Conservation (phyloP, 2,329 filamentous ascomycete species). For the Cladorrhinum sp. region DNA sequence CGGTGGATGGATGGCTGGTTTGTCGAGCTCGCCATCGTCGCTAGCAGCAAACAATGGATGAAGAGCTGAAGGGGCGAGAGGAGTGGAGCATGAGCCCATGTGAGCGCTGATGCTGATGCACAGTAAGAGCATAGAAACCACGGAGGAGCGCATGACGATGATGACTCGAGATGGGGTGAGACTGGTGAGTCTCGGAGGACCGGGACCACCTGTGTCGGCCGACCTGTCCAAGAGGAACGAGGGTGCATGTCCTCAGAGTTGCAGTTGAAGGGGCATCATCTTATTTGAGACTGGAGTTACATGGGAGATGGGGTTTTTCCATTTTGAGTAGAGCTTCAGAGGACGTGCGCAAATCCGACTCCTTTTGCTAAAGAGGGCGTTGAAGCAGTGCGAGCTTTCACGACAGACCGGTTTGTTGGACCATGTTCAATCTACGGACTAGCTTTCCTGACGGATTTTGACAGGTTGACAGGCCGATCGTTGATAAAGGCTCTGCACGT, state of each 20-base stretch:
- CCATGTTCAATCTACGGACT: too few relatives aligned
- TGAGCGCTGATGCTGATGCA: not conserved
- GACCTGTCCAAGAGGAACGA: not conserved
- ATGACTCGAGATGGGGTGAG: not conserved
- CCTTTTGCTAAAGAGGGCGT: too few relatives aligned
- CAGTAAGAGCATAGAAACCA: not conserved
- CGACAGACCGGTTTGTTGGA: too few relatives aligned
- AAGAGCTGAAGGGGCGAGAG: not conserved
- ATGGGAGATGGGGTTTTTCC: too few relatives aligned
- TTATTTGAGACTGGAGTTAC: not conserved
- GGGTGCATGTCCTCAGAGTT: too few relatives aligned
- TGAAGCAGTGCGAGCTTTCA: too few relatives aligned
- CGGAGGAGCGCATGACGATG: not conserved
- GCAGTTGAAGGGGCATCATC: not conserved
- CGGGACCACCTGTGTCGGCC: not conserved
- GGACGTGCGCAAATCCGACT: too few relatives aligned
- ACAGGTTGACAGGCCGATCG: too few relatives aligned
- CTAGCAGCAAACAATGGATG: not conserved
- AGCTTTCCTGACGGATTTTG: too few relatives aligned
- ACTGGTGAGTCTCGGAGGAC: not conserved
- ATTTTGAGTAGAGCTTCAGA: too few relatives aligned
- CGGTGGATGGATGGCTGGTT: constrained; percentile 9
- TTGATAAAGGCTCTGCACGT: too few relatives aligned
- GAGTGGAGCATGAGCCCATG: not conserved
- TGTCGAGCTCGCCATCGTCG: constrained; percentile 5